Evolutionary conservation across 208 protist genomes (phyloP), one percentile per base, ranked within the genome.

Genomic region (Acanthamoeba culbertsoni): DNA sequence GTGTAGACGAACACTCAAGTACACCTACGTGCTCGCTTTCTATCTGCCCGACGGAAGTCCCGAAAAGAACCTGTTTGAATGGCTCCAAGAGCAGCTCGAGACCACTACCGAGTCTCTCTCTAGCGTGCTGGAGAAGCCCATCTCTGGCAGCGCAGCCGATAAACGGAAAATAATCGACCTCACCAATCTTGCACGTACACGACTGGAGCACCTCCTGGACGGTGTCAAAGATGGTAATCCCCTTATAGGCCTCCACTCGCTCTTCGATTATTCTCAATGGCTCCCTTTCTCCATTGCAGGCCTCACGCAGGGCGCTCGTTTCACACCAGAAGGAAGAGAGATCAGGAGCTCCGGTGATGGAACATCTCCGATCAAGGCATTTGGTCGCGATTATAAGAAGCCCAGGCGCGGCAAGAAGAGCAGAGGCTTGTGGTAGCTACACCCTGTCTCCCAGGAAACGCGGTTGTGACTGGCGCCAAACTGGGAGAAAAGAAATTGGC

Each of bases 61-160:
- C 14, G 59, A 94, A 42, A 95, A 95, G 89, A 73, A 93, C 31
- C 57, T 95, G 20, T 95, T 95, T 62, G 93, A 95, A 73, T 94
- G 59, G 37, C 55, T 94, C 35, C 93, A 95, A 33, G 91, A 46
- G 28, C 68, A 93, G 46, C 79, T 94, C 23, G 93, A 95, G 59
- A 20, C 16, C 35, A 90, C 20, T 33, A 95, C 93, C 26, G 93
- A 95, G 45, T 6, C 35, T 4, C 62, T 95, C 12, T 88, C 79
- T 12, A 46, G 79, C n/a, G 53, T 62, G 79, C n/a, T 88, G n/a
- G 79, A 88, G 79, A 53, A 88, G 28, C 79, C 79, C 26, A 57
- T 88, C 33, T 18, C 1, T 7, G 45, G 51, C 33, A 62, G 18
- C 16, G 18, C 51, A 16, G 37, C 26, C 28, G 79, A 88, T 7